These are phyloP conservation scores for Aspergillus nomiae DNA, from an alignment of 2,329 filamentous ascomycete species.

Conservation along the genomic window DNA sequence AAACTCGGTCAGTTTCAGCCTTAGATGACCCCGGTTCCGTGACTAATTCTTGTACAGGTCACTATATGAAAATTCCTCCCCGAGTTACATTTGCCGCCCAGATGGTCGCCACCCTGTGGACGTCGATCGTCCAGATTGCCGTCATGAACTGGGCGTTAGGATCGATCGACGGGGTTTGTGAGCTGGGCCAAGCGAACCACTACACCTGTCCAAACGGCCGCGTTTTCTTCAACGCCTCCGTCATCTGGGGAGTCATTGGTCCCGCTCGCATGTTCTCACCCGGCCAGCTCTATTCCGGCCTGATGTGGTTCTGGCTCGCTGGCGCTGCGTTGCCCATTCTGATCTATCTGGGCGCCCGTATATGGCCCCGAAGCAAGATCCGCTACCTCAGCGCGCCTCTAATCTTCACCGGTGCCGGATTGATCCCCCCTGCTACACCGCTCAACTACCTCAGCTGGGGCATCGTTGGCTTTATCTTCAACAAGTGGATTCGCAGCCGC, in stretches of 20 bases:
- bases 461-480: slow-evolving; percentile 67
- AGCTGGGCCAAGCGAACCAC: slow-evolving; percentile 59
- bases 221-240: slow-evolving; percentile 69
- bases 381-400: slow-evolving; percentile 69
- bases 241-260: slow-evolving; percentile 74
- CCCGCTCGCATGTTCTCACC: slow-evolving; percentile 69
- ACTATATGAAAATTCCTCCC: slow-evolving; percentile 65
- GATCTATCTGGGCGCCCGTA: slow-evolving; percentile 63
- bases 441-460: slow-evolving; percentile 74
- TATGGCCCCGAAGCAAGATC: slow-evolving; percentile 62
- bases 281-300: slow-evolving; percentile 61
- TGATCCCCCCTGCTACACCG: slow-evolving; percentile 69
- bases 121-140: slow-evolving; percentile 51
- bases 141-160: slow-evolving; percentile 49
- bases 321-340: slow-evolving; percentile 64
- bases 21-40: not conserved
- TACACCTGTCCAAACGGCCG: slow-evolving; percentile 60
- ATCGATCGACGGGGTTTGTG: slow-evolving; percentile 67
- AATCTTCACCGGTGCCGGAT: slow-evolving; percentile 65
- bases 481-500: slow-evolving; percentile 65
- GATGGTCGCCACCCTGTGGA: slow-evolving; percentile 54
- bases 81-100: slow-evolving; percentile 56
- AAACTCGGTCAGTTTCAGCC: slow-evolving; percentile 53
- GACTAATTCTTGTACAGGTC: slow-evolving; percentile 32
- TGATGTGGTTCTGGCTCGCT: slow-evolving; percentile 73